Conservation (phyloP, 208 protist genomes). For the Leishmania lainsoni region DNA sequence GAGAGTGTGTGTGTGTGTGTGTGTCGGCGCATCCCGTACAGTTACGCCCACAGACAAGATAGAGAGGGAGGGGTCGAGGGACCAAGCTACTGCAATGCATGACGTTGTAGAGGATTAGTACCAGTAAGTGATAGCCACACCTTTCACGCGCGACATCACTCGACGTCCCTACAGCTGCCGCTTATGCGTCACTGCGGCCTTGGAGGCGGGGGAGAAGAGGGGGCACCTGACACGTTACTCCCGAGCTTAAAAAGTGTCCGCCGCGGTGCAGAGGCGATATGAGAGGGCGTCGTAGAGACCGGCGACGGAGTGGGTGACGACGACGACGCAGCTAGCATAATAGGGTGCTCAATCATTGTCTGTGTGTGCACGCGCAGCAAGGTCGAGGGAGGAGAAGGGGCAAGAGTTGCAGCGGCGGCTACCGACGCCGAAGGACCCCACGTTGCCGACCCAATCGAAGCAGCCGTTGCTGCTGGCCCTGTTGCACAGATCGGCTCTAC, state of each 20-base stretch:
- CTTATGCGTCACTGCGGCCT: background rate
- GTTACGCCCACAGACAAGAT: background rate
- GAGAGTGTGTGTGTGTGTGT: background rate
- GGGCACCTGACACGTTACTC: background rate
- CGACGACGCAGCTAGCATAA: background rate
- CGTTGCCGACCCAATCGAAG: background rate
- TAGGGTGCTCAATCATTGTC: background rate
- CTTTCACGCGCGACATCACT: background rate
- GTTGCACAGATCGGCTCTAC: background rate
- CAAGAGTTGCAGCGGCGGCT: background rate
- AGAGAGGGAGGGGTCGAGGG: background rate
- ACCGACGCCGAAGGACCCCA: background rate
- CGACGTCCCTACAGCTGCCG: background rate
- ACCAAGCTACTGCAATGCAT: background rate
- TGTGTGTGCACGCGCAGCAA: background rate
- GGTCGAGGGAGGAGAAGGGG: background rate
- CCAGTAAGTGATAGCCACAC: background rate
- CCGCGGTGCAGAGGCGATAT: slow-evolving; percentile 5
- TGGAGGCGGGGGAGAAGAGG: background rate
- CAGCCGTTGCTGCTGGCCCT: background rate
- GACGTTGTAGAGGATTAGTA: background rate
- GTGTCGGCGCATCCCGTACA: background rate
- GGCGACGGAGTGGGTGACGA: slow-evolving; percentile 1
- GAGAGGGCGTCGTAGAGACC: background rate
- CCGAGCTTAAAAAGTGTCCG: slow-evolving; percentile 28